These are phyloP conservation scores for Coleophoma eucalyptorum DNA, from an alignment of 2,329 filamentous ascomycete genomes.

Conservation along the genomic window DNA sequence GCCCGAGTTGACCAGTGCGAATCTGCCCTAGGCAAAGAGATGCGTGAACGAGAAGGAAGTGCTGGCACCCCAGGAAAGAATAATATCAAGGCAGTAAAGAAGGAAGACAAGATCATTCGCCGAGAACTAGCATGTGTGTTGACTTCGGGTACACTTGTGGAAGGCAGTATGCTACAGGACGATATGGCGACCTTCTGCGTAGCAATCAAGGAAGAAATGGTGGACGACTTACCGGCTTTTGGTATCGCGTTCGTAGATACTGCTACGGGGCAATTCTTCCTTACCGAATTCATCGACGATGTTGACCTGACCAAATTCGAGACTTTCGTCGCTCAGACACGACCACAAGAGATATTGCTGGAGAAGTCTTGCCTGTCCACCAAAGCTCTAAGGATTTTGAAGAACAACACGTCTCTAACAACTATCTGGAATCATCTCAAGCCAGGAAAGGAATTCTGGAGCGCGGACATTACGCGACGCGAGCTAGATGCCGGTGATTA, in stretches of 20 bases:
- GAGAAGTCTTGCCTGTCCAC: constrained; percentile 84
- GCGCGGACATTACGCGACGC: constrained; percentile 73
- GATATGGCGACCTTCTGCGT: constrained; percentile 97
- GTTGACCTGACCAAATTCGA: constrained; percentile 94
- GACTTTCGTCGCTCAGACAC: constrained; percentile 89
- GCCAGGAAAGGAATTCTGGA: constrained; percentile 84
- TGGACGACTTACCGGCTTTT: constrained; percentile 75
- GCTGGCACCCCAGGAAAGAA: constrained; percentile 19
- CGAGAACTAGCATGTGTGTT: constrained; percentile 88
- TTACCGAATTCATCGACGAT: constrained; percentile 92
- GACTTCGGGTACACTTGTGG: constrained; percentile 88
- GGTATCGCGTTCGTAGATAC: constrained; percentile 94
- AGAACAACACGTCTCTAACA: constrained; percentile 89
- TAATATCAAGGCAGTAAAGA: constrained; percentile 44
- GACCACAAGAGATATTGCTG: constrained; percentile 81
- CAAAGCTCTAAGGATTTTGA: constrained; percentile 88
- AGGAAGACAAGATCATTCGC: constrained; percentile 84
- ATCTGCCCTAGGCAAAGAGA: constrained; percentile 92
- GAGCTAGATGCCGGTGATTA: constrained; percentile 80
- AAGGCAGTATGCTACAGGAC: constrained; percentile 94
- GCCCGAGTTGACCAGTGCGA: constrained; percentile 96
- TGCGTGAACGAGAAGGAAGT: constrained; percentile 82
- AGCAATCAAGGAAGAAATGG: constrained; percentile 79
- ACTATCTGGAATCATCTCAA: constrained; percentile 96
- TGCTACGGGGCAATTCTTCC: constrained; percentile 88